Evolutionary conservation across 805 yeast species (phyloP).

Genomic region (Yamadazyma endophytica): DNA sequence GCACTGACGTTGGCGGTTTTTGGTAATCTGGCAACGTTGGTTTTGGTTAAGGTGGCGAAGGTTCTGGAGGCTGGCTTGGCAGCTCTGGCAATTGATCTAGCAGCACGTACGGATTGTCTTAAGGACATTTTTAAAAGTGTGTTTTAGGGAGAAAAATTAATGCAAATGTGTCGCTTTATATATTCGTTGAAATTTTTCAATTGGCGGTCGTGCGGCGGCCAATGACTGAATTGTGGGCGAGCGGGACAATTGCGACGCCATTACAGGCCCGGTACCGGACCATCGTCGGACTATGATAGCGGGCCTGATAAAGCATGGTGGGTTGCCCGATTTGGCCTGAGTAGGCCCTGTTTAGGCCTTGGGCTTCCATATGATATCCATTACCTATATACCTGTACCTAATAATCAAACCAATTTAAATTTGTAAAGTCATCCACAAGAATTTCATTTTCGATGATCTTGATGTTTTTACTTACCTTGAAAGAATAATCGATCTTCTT

Average conservation of each 20-base stretch:
- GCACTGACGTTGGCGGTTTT: conserved; percentile 30
- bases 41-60: conserved; percentile 50
- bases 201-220: conserved; percentile 4
- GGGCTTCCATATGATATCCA: no score
- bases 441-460: conserved; percentile 7
- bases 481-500: conserved; percentile 2
- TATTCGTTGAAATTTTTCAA: conserved; percentile 6
- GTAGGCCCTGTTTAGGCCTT: no score
- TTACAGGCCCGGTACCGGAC: not conserved
- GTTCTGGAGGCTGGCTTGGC: conserved; percentile 59
- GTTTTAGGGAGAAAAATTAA: not conserved
- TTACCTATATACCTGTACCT: not conserved
- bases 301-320: conserved; percentile 1
- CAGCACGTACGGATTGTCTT: conserved; percentile 43
- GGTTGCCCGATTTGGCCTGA: not conserved
- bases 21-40: conserved; percentile 36
- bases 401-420: conserved; percentile 13
- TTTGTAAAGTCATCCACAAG: conserved; percentile 9
- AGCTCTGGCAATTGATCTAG: conserved; percentile 41
- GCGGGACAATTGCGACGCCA: not conserved
- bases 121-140: conserved; percentile 32
- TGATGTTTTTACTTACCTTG: conserved; percentile 1
- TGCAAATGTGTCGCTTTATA: conserved; percentile 4
- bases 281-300: conserved; percentile 3
- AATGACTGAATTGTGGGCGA: not conserved